phyloP scores from a whole-genome alignment of 2,329 filamentous ascomycete species.

The Chaetomium sp. region DNA sequence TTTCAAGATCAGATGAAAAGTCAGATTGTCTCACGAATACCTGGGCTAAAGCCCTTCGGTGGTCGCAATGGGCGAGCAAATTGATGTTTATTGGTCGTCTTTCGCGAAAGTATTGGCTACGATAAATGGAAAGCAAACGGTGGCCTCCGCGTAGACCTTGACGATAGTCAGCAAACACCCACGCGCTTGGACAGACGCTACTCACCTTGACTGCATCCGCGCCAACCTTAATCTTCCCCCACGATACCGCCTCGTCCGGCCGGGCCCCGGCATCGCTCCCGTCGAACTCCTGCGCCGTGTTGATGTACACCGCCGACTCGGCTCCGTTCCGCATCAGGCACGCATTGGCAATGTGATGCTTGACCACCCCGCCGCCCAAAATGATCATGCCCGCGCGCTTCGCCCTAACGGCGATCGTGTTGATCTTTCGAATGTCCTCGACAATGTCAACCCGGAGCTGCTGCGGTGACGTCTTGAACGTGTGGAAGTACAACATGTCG shows the following conservation, averaged over 20 bases:
- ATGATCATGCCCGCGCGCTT: conserved; percentile 94
- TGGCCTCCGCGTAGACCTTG: conserved; percentile 66
- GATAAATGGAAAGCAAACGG: conserved; percentile 66
- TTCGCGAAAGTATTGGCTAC: conserved; percentile 69
- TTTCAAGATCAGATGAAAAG: not conserved
- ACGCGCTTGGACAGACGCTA: not conserved
- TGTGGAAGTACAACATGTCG: conserved; percentile 99
- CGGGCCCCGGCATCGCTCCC: conserved; percentile 93
- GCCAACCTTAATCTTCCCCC: conserved; percentile 94
- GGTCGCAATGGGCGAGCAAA: not conserved
- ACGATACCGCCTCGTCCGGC: conserved; percentile 95
- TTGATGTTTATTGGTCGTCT: conserved; percentile 43
- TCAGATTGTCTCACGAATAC: not conserved
- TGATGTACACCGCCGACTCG: conserved; percentile 96
- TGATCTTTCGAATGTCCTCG: conserved; percentile 89
- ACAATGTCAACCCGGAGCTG: conserved; percentile 89
- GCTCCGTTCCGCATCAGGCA: conserved; percentile 97
- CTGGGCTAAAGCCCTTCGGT: not conserved
- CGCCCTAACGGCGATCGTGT: conserved; percentile 85
- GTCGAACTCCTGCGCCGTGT: conserved; percentile 96
- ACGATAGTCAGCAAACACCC: conserved; percentile 25
- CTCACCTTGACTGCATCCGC: conserved; percentile 85
- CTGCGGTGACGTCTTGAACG: conserved; percentile 81
- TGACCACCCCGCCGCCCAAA: conserved; percentile 89
- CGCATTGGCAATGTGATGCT: conserved; percentile 98